Percentiles rank a stretch among this genome's conserved stretches.
These are phyloP conservation scores for Cornus suecica DNA, from an alignment of 148 eudicot species.

Conservation along the genomic window DNA sequence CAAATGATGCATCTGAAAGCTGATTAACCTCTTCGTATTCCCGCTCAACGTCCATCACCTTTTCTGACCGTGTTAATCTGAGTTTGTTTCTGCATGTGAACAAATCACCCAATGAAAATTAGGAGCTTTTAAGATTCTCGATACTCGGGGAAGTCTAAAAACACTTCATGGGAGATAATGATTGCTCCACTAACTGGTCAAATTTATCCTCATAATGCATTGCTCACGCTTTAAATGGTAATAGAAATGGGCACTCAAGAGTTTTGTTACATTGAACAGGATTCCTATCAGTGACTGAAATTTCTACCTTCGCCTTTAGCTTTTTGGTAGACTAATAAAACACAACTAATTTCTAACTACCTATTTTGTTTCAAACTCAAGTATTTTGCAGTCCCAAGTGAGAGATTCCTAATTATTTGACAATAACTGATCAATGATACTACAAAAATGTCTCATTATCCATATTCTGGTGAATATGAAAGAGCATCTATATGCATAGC, in stretches of 20 bases:
- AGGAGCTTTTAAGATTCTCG: not conserved
- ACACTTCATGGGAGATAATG: too few relatives aligned
- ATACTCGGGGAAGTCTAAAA: not conserved
- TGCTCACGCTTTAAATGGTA: not conserved
- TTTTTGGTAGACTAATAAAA: too few relatives aligned
- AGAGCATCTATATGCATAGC: not conserved
- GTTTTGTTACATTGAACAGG: not conserved
- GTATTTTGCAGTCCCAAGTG: too few relatives aligned
- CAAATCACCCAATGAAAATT: not conserved
- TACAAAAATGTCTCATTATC: too few relatives aligned
- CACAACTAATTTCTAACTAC: too few relatives aligned
- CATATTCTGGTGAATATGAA: not conserved
- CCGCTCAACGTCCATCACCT: slow-evolving; percentile 67
- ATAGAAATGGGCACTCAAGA: not conserved
- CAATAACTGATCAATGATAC: too few relatives aligned
- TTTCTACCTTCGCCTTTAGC: too few relatives aligned
- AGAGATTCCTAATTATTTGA: too few relatives aligned
- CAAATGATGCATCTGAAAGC: slow-evolving; percentile 2
- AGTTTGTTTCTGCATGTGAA: slow-evolving; percentile 67
- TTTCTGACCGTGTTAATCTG: slow-evolving; percentile 78
- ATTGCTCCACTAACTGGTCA: not conserved
- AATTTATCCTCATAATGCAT: not conserved
- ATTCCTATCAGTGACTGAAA: not conserved
- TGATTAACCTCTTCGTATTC: slow-evolving; percentile 70
- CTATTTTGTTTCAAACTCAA: not conserved